Base-by-base conservation (phyloP, 2,329 filamentous ascomycete genomes). In the Xylariaceae sp. region DNA sequence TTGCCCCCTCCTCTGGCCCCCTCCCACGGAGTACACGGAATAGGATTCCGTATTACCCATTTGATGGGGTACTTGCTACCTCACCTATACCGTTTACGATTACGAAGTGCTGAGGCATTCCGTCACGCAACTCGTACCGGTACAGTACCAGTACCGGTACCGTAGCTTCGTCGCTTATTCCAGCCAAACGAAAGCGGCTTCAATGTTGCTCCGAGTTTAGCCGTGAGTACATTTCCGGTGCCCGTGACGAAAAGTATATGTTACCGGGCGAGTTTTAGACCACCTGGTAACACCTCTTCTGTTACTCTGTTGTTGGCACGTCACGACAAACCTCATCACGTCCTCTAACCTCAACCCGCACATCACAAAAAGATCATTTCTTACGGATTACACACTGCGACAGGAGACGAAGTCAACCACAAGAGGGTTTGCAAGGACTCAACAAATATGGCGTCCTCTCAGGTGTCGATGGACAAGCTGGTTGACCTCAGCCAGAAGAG, bases 401-500 rank as follows among this genome's bases (percentile, higher is more conserved):
- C 23, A 34, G 23, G 57, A 15, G 23, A 45, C 39, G 17, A 44
- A 54, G n/a, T 34, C 49, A 17, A 47, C 39, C 18, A 48, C 47
- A 48, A 51, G 18, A 6, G 30, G 53, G 17, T 48, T 9, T 17
- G 47, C 55, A 60, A 62, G 23, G 9, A 37, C 11, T n/a, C 51
- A 37, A 9, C 35, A 54, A 49, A 64, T 65, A 80, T 81, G 79
- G 72, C 71, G 55, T 64, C 70, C 56, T 61, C 70, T 59, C 65
- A 74, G 64, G 69, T 73, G 59, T 66, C 74, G 42, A 64, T 73
- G 52, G 69, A 71, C 62, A 73, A 80, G 64, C 66, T 85, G 72
- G 77, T 90, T 66, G 85, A 91, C 72, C 79, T 90, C 58, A 78
- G 79, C 73, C 85, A 90, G 76, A 80, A 77, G 74, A 88, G 85